phyloP scores from a whole-genome alignment of 163 green algal species.

The Scenedesmus sp. region DNA sequence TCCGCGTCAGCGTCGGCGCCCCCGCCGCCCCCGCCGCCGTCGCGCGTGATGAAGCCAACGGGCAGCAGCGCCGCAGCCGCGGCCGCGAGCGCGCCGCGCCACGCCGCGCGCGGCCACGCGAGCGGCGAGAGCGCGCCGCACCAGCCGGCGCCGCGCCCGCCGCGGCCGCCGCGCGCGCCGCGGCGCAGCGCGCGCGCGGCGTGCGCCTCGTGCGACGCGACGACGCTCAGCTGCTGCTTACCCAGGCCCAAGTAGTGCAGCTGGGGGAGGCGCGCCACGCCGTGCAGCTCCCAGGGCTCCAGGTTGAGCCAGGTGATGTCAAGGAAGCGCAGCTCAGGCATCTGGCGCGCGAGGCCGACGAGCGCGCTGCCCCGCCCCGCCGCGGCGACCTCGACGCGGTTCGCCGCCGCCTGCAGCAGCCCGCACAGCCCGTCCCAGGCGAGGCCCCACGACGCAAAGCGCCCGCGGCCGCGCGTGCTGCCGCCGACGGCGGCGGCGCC shows the following conservation, averaged over 20 bases:
- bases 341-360: slow-evolving; percentile 17
- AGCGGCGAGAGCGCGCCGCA: too few species aligned
- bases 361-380: slow-evolving; percentile 1
- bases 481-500: not conserved
- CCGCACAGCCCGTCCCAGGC: slow-evolving; percentile 31
- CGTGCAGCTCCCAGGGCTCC: slow-evolving; percentile 30
- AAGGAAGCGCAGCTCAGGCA: slow-evolving; percentile 38
- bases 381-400: slow-evolving; percentile 10
- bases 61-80: not conserved
- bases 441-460: slow-evolving; percentile 19
- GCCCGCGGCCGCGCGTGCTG: not conserved
- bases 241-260: slow-evolving; percentile 42
- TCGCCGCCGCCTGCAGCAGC: slow-evolving; percentile 7
- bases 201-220: slow-evolving; percentile 10
- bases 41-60: not conserved
- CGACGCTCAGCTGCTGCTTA: slow-evolving; percentile 35
- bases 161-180: not conserved
- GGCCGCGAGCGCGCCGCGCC: not conserved
- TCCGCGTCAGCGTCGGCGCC: not conserved
- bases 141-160: not conserved
- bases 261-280: slow-evolving; percentile 12
- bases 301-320: slow-evolving; percentile 43
- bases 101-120: too few species aligned
- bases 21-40: not conserved
- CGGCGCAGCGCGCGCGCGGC: not conserved